Percentiles rank a stretch among this genome's conserved stretches.
These are phyloP conservation scores for Aspergillus funiculosus DNA, from an alignment of 495 filamentous ascomycete species.

Conservation along the genomic window DNA sequence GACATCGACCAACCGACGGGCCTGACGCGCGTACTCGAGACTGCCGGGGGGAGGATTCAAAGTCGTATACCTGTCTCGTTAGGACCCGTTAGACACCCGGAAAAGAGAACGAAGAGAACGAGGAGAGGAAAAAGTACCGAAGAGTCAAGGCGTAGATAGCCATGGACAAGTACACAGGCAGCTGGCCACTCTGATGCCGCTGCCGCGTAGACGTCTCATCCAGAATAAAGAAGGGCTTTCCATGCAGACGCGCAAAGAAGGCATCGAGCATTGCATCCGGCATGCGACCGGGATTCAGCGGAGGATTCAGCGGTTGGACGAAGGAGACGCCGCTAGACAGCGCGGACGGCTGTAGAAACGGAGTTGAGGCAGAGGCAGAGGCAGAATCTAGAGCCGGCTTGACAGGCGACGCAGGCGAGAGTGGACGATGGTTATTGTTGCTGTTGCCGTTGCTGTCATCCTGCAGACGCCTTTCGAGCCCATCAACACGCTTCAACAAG, in stretches of 20 bases:
- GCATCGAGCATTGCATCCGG: constrained; percentile 62
- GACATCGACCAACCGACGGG: constrained; percentile 63
- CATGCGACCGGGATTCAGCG: constrained; percentile 29
- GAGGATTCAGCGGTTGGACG: constrained; percentile 22
- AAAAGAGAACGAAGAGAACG: not conserved
- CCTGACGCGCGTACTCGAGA: constrained; percentile 61
- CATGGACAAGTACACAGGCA: constrained; percentile 57
- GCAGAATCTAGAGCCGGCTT: constrained; percentile 10
- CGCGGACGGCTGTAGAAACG: not conserved
- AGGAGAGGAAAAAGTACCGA: constrained; percentile 44
- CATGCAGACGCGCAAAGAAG: constrained; percentile 71
- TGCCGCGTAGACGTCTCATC: constrained; percentile 68
- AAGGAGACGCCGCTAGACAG: not conserved
- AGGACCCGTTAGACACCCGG: constrained; percentile 3
- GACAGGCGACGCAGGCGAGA: constrained; percentile 33
- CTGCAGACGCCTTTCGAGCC: constrained; percentile 72
- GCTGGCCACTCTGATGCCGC: constrained; percentile 56
- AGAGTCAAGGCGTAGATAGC: constrained; percentile 69
- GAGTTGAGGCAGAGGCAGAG: not conserved
- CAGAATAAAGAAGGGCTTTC: constrained; percentile 70
- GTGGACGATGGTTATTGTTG: too few relatives aligned
- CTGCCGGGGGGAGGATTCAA: constrained; percentile 28
- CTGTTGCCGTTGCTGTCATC: constrained; percentile 58
- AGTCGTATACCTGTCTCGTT: constrained; percentile 51
- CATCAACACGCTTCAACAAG: constrained; percentile 74